Evolutionary conservation across 768 basidiomycete species (phyloP), one percentile per base, ranked within the genome.

Genomic region (Leccinum incarnatum): DNA sequence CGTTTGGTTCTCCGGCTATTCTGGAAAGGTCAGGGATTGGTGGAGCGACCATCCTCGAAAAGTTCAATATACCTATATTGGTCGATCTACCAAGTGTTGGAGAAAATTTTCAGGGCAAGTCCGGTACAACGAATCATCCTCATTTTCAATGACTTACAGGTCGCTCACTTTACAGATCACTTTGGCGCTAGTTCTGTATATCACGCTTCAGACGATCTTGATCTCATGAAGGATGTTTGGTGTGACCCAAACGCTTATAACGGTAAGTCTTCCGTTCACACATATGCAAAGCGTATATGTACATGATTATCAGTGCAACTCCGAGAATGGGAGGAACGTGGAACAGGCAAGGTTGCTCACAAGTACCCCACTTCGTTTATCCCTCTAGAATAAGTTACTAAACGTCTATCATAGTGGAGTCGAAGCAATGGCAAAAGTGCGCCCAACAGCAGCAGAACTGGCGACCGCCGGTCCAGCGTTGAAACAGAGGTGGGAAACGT

Each of bases 1-100:
- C 83, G 1, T 81, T 86, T 55, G 83, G 83, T 2, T 81, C 83
- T 0, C 81, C 83, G 0, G 68, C 79, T 2, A 81, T 86, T 23
- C 72, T 86, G 9, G 83, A 86, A 61, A 75, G 83, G 21, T 87
- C 85, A 0, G 30, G 30, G 30, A 30, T 30, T 11, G 30, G 30
- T 30, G 30, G 30, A 30, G 30, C 30, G 30, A 10, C 71, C 1
- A 62, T 86, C 19, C 73, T 91, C 34, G 65, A 78, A 51, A 72
- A 7, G 29, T 50, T 30, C 53, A 77, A 76, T 5, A 78, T 92
- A 45, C 59, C 68, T 9, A 73, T 83, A 7, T 12, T 48, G 17
- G 47, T 48, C 25, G 19, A 48, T 48, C 9, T 48, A 15, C 47
- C 47, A 27, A 2, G 47, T 48, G 23, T 48, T 19, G 47, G 47